phyloP scores from a whole-genome alignment of 208 protist species.

The Leishmania amazonensis region DNA sequence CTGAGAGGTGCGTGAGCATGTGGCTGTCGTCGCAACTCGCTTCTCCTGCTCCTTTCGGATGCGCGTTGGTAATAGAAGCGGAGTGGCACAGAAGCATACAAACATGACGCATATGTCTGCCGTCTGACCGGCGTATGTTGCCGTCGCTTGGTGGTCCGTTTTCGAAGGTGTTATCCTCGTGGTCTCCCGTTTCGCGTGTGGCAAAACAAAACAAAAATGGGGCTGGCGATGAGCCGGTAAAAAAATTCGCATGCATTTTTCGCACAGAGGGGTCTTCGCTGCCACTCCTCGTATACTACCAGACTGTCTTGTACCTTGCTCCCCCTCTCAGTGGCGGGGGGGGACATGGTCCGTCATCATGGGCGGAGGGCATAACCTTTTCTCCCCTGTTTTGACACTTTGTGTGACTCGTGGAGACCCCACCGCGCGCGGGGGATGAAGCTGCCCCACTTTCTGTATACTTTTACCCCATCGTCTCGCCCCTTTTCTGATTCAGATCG shows the following conservation, averaged over 20 bases:
- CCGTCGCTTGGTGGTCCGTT: background rate
- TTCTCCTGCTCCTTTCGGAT: background rate
- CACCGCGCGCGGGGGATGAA: background rate
- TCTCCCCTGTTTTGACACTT: background rate
- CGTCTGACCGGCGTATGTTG: background rate
- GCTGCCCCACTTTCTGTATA: too few species aligned
- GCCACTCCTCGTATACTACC: background rate
- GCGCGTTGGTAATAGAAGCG: background rate
- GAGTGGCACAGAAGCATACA: background rate
- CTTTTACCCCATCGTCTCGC: background rate
- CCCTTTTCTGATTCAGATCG: background rate
- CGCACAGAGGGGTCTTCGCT: background rate
- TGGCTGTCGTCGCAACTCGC: background rate
- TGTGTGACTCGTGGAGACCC: background rate
- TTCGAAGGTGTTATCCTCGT: background rate
- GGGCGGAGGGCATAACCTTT: background rate
- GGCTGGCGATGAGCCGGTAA: background rate
- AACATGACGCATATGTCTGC: background rate
- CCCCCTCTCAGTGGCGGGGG: background rate
- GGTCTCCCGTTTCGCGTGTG: background rate
- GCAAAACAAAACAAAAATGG: background rate
- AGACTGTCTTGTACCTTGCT: background rate
- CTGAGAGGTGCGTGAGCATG: background rate
- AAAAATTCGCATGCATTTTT: background rate
- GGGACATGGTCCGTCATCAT: background rate